Conservation (phyloP, 305 asterid species). For the Fraxinus dipetala region DNA sequence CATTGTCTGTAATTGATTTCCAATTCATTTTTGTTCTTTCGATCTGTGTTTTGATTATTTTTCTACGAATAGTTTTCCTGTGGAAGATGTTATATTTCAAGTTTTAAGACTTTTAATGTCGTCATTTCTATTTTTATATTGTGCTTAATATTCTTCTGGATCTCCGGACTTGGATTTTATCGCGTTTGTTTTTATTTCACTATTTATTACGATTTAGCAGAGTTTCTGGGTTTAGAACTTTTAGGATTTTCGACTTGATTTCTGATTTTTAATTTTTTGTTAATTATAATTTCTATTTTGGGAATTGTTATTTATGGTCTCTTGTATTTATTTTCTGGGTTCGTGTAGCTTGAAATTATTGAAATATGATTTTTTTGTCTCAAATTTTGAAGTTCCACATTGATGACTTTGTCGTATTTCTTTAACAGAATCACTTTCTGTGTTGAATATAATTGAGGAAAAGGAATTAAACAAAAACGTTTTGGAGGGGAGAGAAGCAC, state of each 20-base stretch:
- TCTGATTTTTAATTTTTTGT: background rate
- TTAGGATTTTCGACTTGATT: background rate
- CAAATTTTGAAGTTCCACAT: slow-evolving; percentile 6
- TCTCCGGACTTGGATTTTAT: slow-evolving; percentile 36
- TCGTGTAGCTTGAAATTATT: slow-evolving; percentile 1
- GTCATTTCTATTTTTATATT: slow-evolving; percentile 10
- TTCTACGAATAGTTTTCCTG: background rate
- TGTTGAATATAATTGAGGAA: slow-evolving; percentile 7
- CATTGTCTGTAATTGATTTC: slow-evolving; percentile 13
- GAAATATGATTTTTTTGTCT: background rate
- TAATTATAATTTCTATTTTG: background rate
- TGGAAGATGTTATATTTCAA: slow-evolving; percentile 14
- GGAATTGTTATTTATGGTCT: background rate
- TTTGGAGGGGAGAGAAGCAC: background rate
- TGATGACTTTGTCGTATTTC: slow-evolving; percentile 11
- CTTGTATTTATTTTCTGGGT: background rate
- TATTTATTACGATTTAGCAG: background rate
- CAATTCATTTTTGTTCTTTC: slow-evolving; percentile 13
- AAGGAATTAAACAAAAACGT: background rate
- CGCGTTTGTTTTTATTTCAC: slow-evolving; percentile 20
- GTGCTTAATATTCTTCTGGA: slow-evolving; percentile 27
- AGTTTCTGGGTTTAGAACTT: background rate
- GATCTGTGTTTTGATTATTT: slow-evolving; percentile 18
- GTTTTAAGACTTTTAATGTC: slow-evolving; percentile 19
- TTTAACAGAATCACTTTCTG: slow-evolving; percentile 3